Evolutionary conservation across 2,329 filamentous ascomycete species (phyloP).

Genomic region (Coniochaeta sp.): DNA sequence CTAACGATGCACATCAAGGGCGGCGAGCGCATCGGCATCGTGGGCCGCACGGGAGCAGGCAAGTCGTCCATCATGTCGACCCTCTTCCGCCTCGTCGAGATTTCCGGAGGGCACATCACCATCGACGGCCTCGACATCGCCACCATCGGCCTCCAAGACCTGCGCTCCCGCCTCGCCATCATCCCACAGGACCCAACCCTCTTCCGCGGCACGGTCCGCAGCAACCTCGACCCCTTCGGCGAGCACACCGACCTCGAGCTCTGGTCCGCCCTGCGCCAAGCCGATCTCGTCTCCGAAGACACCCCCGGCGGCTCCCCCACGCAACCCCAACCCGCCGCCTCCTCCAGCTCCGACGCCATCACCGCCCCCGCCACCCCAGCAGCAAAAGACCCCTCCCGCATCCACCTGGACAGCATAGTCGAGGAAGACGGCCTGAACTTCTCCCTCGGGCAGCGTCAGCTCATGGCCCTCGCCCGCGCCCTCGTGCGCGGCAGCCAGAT

Average conservation of each 20-base stretch:
- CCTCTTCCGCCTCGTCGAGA: conserved; percentile 68
- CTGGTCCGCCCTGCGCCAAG: conserved; percentile 71
- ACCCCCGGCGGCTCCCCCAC: conserved; percentile 17
- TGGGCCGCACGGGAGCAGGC: conserved; percentile 75
- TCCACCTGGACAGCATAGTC: conserved; percentile 77
- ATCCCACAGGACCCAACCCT: conserved; percentile 82
- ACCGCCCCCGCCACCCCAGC: conserved; percentile 14
- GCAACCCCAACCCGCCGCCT: conserved; percentile 38
- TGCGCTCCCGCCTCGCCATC: conserved; percentile 70
- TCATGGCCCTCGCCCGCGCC: conserved; percentile 89
- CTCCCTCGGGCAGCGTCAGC: conserved; percentile 86
- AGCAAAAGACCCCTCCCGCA: conserved; percentile 40
- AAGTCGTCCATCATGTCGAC: conserved; percentile 81
- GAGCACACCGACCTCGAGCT: conserved; percentile 72
- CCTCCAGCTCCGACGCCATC: conserved; percentile 17
- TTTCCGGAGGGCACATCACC: conserved; percentile 53
- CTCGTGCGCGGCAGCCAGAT: conserved; percentile 83
- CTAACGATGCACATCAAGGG: conserved; percentile 65
- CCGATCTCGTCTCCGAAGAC: conserved; percentile 57
- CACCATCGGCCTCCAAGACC: conserved; percentile 65
- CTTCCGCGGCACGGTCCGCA: conserved; percentile 72
- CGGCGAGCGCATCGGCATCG: conserved; percentile 74
- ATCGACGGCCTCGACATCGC: conserved; percentile 65
- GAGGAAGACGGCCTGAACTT: conserved; percentile 96
- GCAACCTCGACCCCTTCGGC: conserved; percentile 73